Evolutionary conservation across 2,329 filamentous ascomycete species (phyloP), one percentile per base, ranked within the genome.

Genomic region (Xenoacremonium recifei): DNA sequence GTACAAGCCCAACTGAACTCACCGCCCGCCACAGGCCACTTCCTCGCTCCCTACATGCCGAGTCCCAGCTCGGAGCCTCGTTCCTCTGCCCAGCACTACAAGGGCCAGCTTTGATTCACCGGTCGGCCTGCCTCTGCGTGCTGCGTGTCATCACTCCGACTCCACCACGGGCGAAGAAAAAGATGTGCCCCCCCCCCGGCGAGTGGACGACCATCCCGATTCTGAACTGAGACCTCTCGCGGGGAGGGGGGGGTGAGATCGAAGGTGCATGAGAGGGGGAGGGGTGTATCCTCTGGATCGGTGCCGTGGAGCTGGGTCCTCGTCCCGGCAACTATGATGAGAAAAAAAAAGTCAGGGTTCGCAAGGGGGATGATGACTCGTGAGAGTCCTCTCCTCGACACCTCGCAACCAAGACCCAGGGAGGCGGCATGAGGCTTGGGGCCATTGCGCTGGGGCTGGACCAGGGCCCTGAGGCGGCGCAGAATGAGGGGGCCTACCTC

Each of bases 71-170:
- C 23, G 35, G 33, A 47, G 35, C 35, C 41, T 33, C 36, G 18
- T 27, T 39, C 19, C 23, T 21, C 35, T 36, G 16, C 37, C 37
- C 21, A 21, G 21, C 27, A 37, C 17, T 34, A 27, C 21, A 35
- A 17, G 23, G 29, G 37, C 34, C 31, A 42, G 41, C 11, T 21
- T 35, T 39, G 45, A 41, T 44, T 34, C 32, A 39, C 18, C 32
- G 27, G 21, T 11, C 17, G 17, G 11, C 23, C 23, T 44, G 42
- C 29, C 25, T 45, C 45, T 51, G 44, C 49, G 45, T 50, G 44
- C 53, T 56, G 54, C 50, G 42, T 56, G 48, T 49, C 54, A 56
- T 57, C 42, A 45, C 39, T 32, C 5, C 32, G n/a, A 34, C 37
- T 50, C 49, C 37, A 55, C 46, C 45, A 38, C 39, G 41, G 34